Conservation (phyloP, 768 basidiomycete species). For the Rhizopogon vesiculosus region DNA sequence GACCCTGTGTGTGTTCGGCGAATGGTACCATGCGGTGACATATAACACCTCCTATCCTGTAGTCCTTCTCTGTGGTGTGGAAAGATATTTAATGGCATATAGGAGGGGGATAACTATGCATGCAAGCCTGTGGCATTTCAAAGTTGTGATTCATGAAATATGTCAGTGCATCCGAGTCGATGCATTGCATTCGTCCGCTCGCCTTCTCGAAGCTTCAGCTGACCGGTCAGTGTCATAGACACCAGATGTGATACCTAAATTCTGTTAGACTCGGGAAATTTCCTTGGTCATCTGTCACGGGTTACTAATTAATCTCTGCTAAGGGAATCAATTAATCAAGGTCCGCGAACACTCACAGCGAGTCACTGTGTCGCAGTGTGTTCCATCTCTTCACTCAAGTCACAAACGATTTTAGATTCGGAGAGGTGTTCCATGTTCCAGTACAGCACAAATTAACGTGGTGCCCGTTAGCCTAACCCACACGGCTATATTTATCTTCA, state of each 20-base stretch:
- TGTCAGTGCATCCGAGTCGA: neutral
- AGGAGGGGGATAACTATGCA: neutral
- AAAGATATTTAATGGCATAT: constrained; percentile 6
- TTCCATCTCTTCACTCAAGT: neutral
- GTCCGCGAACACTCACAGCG: constrained; percentile 8
- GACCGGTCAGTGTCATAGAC: constrained; percentile 1
- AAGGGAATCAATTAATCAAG: neutral
- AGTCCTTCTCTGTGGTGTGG: constrained; percentile 7
- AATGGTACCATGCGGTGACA: neutral
- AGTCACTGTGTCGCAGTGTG: constrained; percentile 5
- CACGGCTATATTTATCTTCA: constrained; percentile 6
- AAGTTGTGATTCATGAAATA: neutral
- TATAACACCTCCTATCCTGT: neutral
- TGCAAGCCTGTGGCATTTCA: neutral
- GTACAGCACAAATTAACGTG: neutral
- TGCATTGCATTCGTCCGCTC: neutral
- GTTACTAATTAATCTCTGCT: neutral
- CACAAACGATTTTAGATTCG: constrained; percentile 1
- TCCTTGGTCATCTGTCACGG: neutral
- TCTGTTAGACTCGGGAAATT: constrained; percentile 8
- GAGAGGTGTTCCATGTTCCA: neutral
- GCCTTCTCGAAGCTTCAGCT: constrained; percentile 6
- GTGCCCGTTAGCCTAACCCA: neutral
- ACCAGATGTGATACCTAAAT: neutral
- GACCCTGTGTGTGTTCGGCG: constrained; percentile 1